phyloP scores from a whole-genome alignment of 2,329 filamentous ascomycete species.

The Aspergillus neotritici region DNA sequence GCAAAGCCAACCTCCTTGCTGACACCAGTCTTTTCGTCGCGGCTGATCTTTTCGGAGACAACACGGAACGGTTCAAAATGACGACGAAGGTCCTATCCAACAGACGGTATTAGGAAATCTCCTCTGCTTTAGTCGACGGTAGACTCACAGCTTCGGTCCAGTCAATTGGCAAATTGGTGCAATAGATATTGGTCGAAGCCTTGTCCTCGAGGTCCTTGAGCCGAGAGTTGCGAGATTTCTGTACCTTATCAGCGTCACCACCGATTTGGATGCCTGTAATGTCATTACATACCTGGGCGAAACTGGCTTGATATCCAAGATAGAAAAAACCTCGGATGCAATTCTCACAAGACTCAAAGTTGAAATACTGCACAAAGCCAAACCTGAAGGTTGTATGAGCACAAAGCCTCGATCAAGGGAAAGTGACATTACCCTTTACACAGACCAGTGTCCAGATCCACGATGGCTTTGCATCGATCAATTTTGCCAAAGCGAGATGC shows the following conservation, averaged over 20 bases:
- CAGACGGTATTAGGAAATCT: not conserved
- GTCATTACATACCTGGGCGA: slow-evolving; percentile 65
- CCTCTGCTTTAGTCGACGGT: not conserved
- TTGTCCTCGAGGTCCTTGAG: slow-evolving; percentile 94
- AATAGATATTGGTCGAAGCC: slow-evolving; percentile 88
- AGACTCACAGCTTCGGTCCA: slow-evolving; percentile 77
- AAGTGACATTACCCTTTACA: slow-evolving; percentile 76
- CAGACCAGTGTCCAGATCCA: slow-evolving; percentile 83
- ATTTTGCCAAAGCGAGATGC: slow-evolving; percentile 86
- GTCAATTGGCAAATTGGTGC: slow-evolving; percentile 89
- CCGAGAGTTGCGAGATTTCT: slow-evolving; percentile 98
- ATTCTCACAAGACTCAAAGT: slow-evolving; percentile 81
- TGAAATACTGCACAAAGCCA: slow-evolving; percentile 92
- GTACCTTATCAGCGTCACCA: slow-evolving; percentile 19
- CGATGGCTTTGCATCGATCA: slow-evolving; percentile 96
- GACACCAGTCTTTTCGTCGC: slow-evolving; percentile 76
- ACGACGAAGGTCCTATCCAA: slow-evolving; percentile 64
- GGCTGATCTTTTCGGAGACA: slow-evolving; percentile 89
- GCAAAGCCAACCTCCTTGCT: slow-evolving; percentile 97
- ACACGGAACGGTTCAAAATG: slow-evolving; percentile 55
- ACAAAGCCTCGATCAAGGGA: slow-evolving; percentile 18
- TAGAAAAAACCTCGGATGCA: slow-evolving; percentile 95
- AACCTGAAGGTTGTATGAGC: slow-evolving; percentile 55
- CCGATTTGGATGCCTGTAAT: not conserved
- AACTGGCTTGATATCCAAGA: slow-evolving; percentile 94